Base-by-base conservation (phyloP, 2,329 filamentous ascomycete genomes). In the Aspergillus tubingensis region DNA sequence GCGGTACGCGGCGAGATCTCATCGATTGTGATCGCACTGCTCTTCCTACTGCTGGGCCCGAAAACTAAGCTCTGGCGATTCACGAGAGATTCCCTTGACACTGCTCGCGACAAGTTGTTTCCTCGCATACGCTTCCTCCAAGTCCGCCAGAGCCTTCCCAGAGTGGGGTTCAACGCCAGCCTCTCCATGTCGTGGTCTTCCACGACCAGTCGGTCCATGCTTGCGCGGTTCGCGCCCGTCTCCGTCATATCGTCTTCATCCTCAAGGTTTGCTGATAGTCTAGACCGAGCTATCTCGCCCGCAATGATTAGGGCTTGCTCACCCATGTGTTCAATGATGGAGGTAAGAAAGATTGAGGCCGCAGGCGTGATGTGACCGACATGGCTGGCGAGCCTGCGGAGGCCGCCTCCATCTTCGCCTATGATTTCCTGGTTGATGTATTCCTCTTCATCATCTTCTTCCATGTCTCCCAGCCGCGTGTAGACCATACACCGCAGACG, bases 401-500 rank as follows among this genome's bases (percentile, higher is more conserved):
- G 86, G 43, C 84, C 80, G 23, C 78, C 79, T 55, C 82, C 82
- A 51, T 83, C 80, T 39, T 87, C 85, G 44, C 81, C 79, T 74
- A 94, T 82, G 43, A 91, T 86, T 59, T 95, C 92, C 69, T 92
- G 87, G 65, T 92, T 88, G 73, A 96, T 90, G 71, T 91, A 91
- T 54, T 88, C 87, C 72, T 97, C 94, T 75, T 98, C 95, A 66
- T 99, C 95, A 67, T 98, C 93, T 78, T 99, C 95, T 76, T 99
- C 96, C 84, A 99, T 88, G 72, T 99, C 94, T 48, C 95, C 95
- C 6, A 99, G 82, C 8, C 95, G 93, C 8, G 93, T 98, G 75
- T 98, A 98, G 21, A 99, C 94, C 95, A 99, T 99, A 75, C 95
- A 96, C 62, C 95, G 87, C 69, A 99, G 80, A 57, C 95, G 87